Evolutionary conservation across 345 rosid species (phyloP), one percentile per base, ranked within the genome.

Genomic region (Salix udensis): DNA sequence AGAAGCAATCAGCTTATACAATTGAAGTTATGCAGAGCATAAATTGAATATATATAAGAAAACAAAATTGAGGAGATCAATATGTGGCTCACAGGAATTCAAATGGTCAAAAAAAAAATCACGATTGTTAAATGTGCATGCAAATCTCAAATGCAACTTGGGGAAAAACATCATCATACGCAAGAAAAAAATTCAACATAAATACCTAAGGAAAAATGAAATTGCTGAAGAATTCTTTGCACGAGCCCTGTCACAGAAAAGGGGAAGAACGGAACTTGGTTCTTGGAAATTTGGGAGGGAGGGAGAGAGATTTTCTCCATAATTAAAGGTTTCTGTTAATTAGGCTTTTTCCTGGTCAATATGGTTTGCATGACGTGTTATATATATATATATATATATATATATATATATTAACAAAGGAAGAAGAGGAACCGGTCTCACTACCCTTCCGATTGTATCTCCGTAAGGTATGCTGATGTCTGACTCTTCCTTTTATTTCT

Each of bases 401-500:
- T 34, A 34, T 34, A 34, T 34, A 34, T 34, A 34, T 34, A 34
- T 34, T 53, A 55, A 3, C 28, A n/a, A 58, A 19, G 23, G 58
- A 52, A n/a, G 31, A 14, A 34, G 52, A 40, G 53, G 68, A 72
- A 79, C 65, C 65, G 70, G 73, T 73, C 69, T 73, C 39, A 12
- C 24, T 21, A 68, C 40, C 31, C 11, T 30, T 19, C 66, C 78
- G 67, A 67, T 79, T 74, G 75, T 70, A 16, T 74, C 39, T 74
- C 82, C 82, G 75, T 23, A 50, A 79, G 78, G 78, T 40, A 26
- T 8, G 82, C 37, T 34, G 37, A 34, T 34, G 37, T 34, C 1
- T 34, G 37, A 30, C 12, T 42, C 7, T 65, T 68, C 60, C 68
- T 37, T 78, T 34, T 70, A 66, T 31, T 62, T 48, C 40, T 68